Percentiles rank a stretch among this genome's conserved stretches.
These are phyloP conservation scores for Cicer bijugum DNA, from an alignment of 306 rosid species.

Conservation along the genomic window DNA sequence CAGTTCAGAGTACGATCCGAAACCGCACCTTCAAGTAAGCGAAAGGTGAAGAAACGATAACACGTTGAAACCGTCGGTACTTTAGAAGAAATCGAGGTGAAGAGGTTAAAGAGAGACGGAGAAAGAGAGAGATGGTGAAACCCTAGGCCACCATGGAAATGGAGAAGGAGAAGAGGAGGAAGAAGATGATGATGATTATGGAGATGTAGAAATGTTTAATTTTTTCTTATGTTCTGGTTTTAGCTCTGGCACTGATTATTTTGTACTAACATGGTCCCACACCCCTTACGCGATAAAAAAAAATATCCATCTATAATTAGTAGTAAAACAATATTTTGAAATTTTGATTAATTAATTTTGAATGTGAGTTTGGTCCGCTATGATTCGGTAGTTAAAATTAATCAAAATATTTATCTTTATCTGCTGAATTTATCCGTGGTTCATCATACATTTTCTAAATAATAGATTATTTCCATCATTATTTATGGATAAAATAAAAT, in stretches of 20 bases:
- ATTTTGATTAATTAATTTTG: no score
- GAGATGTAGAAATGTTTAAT: slow-evolving; percentile 29
- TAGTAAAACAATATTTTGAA: no score
- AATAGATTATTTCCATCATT: no score
- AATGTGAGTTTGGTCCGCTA: no score
- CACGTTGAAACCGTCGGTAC: slow-evolving; percentile 46
- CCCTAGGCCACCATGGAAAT: slow-evolving; percentile 50
- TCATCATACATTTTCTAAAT: no score
- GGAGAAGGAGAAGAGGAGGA: slow-evolving; percentile 38
- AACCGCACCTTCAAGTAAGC: slow-evolving; percentile 50
- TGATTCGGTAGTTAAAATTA: no score
- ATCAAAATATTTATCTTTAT: no score
- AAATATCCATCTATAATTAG: no score
- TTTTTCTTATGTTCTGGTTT: slow-evolving; percentile 48
- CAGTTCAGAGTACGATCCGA: slow-evolving; percentile 44
- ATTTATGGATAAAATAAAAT: no score
- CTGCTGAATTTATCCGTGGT: no score
- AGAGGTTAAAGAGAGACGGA: neutral
- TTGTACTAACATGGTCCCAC: slow-evolving; percentile 55
- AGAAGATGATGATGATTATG: slow-evolving; percentile 41
- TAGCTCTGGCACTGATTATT: slow-evolving; percentile 74
- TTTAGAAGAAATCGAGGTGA: slow-evolving; percentile 29
- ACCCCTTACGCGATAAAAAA: slow-evolving; percentile 13
- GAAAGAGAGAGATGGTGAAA: slow-evolving; percentile 37
- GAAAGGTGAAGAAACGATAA: slow-evolving; percentile 12